Evolutionary conservation across 306 rosid species (phyloP).

Genomic region (Hippophae gyantsensis): DNA sequence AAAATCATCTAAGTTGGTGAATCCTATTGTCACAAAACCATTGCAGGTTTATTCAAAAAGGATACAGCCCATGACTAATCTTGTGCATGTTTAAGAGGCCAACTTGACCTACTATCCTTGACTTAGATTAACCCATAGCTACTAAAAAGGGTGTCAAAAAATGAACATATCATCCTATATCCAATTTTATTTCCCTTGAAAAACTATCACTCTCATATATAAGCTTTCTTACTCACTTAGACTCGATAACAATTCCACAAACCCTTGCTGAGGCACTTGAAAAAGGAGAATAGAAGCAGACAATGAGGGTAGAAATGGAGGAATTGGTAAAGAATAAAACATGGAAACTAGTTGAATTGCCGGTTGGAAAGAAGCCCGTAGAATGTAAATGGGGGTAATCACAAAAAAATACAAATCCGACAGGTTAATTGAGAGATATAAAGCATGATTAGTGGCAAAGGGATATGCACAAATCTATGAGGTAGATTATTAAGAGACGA

Average conservation of each 20-base stretch:
- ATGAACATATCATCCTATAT: neutral
- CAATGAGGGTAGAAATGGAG: neutral
- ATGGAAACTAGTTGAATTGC: neutral
- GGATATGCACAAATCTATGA: neutral
- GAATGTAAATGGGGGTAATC: neutral
- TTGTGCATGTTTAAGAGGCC: no score
- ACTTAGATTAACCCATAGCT: neutral
- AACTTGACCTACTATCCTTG: no score
- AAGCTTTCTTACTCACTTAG: no score
- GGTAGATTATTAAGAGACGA: no score
- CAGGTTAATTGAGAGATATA: neutral
- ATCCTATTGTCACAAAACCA: no score
- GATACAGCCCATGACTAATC: no score
- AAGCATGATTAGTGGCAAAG: neutral
- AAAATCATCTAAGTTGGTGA: no score
- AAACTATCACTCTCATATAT: neutral
- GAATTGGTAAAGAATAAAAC: neutral
- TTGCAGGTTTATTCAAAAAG: no score
- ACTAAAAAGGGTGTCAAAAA: neutral
- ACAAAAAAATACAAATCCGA: neutral
- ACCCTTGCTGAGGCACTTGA: neutral
- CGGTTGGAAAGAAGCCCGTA: neutral
- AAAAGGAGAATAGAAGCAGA: no score
- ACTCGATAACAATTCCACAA: neutral
- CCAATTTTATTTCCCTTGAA: neutral